Evolutionary conservation across 371 early-diverging fungal species (phyloP), one percentile per base, ranked within the genome.

Genomic region (Circinella minor): DNA sequence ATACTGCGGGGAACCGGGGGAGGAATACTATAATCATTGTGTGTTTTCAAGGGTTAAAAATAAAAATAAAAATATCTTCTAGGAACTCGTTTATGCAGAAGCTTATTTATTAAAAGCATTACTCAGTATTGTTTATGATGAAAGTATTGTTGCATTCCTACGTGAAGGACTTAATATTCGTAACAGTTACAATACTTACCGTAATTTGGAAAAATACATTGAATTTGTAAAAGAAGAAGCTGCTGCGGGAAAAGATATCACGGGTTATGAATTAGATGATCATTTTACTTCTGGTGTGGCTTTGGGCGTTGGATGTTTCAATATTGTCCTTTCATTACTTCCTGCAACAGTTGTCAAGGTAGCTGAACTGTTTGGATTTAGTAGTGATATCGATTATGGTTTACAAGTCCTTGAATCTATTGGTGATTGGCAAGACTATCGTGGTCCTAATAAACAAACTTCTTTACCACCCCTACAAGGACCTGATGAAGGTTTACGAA

Each of bases 41-140:
- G 6, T 51, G 7, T 51, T 43, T 43, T 43, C 48, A 47, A 9
- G 49, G 43, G n/a, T 61, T 49, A 27, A 36, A 10, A 38, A 43
- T 11, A n/a, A n/a, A n/a, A n/a, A n/a, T n/a, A n/a, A n/a, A n/a
- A n/a, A n/a, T 13, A 8, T 20, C 34, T 57, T 57, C 57, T 63
- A 84, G 84, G 91, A 94, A 80, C 77, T 94, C 49, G 89, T 92
- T 9, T 80, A 86, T 66, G 91, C 93, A 17, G 94, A 94, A 66
- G 86, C 88, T 9, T 83, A 86, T 73, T 71, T 94, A 49, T 65
- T 93, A 54, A 87, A 88, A 47, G 91, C 93, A 15, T 70, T 93
- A 36, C 76, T 94, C 37, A 86, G 87, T 68, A 83, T 93, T 18
- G 71, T 91, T 38, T 82, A 83, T 47, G 92, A 93, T 71, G 89